Evolutionary conservation across 176 grass and related monocot species (phyloP).

Genomic region (Carex kokanica): DNA sequence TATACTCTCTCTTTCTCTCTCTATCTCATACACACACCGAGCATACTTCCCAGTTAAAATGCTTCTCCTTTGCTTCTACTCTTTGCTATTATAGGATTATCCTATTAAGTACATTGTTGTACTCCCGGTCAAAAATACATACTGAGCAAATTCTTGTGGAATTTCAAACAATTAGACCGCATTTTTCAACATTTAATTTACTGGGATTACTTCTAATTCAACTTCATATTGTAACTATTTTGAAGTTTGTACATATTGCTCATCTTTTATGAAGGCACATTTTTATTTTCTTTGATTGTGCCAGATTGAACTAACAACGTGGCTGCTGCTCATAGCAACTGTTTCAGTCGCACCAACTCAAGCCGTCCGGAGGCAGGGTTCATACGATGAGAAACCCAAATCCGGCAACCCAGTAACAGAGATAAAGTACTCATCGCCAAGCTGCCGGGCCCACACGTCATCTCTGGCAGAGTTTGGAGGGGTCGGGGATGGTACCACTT

Average conservation of each 20-base stretch:
- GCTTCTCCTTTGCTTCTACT: not conserved
- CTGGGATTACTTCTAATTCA: not conserved
- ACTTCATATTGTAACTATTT: not conserved
- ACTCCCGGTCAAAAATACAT: not conserved
- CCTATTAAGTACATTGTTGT: not conserved
- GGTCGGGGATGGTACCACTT: constrained; percentile 67
- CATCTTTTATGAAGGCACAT: not conserved
- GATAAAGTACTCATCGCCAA: constrained; percentile 56
- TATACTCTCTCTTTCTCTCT: constrained; percentile 21
- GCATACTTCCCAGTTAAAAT: not conserved
- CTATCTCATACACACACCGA: not conserved
- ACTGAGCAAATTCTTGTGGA: not conserved
- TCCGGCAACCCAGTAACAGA: constrained; percentile 36
- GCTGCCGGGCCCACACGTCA: constrained; percentile 62
- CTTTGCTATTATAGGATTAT: not conserved
- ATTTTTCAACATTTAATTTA: not conserved
- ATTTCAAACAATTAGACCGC: not conserved
- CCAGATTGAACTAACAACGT: constrained; percentile 15
- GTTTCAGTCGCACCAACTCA: not conserved
- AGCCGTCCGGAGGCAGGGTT: not conserved
- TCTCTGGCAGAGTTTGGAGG: constrained; percentile 67
- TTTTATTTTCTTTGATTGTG: not conserved
- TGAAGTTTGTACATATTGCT: not conserved
- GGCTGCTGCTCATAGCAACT: constrained; percentile 14
- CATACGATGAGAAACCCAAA: constrained; percentile 42